phyloP scores from a whole-genome alignment of 1,284 basidiomycete genomes.

The Lentinula novae-zelandiae region DNA sequence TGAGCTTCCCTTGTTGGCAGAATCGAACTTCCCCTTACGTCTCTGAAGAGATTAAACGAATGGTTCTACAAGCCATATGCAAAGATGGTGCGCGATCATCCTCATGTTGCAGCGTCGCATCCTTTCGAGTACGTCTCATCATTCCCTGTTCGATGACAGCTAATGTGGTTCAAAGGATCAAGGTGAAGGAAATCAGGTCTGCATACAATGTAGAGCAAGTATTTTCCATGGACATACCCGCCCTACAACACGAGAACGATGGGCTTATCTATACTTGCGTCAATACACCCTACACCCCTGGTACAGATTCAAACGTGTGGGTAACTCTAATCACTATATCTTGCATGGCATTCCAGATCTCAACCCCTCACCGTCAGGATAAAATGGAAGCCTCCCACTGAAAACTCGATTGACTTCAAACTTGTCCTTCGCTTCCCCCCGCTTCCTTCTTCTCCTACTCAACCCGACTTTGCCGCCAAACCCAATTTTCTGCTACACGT shows the following conservation, averaged over 20 bases:
- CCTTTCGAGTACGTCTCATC: conserved; percentile 78
- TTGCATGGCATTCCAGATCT: not conserved
- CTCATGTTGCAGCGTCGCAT: conserved; percentile 56
- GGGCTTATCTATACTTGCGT: conserved; percentile 97
- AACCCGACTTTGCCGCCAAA: conserved; percentile 82
- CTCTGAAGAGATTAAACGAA: conserved; percentile 68
- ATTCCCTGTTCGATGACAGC: not conserved
- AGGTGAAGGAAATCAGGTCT: conserved; percentile 86
- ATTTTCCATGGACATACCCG: conserved; percentile 80
- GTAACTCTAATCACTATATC: conserved; percentile 23
- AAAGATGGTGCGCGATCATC: conserved; percentile 66
- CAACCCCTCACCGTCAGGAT: conserved; percentile 49
- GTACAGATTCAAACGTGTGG: conserved; percentile 91
- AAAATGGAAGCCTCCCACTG: conserved; percentile 99
- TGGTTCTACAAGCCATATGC: conserved; percentile 84
- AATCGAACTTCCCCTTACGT: not conserved
- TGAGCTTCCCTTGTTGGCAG: conserved; percentile 34
- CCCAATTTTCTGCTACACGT: conserved; percentile 84
- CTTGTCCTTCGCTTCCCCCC: conserved; percentile 91
- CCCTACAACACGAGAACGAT: conserved; percentile 91
- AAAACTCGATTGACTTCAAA: conserved; percentile 98
- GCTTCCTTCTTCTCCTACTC: conserved; percentile 39
- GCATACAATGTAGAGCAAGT: conserved; percentile 89
- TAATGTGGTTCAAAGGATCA: conserved; percentile 49
- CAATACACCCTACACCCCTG: conserved; percentile 80